phyloP scores from a whole-genome alignment of 345 rosid species.

The Arabis hirsuta region DNA sequence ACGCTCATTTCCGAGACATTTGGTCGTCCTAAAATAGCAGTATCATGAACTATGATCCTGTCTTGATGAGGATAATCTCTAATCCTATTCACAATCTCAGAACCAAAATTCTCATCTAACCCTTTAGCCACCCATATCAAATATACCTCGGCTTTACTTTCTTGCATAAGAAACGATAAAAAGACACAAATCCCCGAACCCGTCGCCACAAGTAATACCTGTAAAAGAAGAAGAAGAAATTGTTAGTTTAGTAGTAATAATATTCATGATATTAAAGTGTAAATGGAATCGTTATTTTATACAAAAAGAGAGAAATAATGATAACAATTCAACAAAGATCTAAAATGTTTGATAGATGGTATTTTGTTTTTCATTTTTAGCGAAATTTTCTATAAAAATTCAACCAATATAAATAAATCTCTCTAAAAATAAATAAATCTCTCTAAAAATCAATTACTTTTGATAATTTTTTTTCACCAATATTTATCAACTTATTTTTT shows the following conservation, averaged over 20 bases:
- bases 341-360: background rate
- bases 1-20: slow-evolving; percentile 72
- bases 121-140: slow-evolving; percentile 85
- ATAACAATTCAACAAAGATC: background rate
- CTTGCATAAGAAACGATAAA: slow-evolving; percentile 76
- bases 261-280: background rate
- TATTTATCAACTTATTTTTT: background rate
- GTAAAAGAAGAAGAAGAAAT: background rate
- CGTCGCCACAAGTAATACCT: slow-evolving; percentile 71
- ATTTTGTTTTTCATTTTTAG: background rate
- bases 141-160: slow-evolving; percentile 58
- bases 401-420: too few species aligned
- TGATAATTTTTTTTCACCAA: too few species aligned
- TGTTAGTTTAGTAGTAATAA: too few species aligned
- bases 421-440: too few species aligned
- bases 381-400: background rate
- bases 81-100: slow-evolving; percentile 63
- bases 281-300: background rate
- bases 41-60: slow-evolving; percentile 73
- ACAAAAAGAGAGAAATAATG: background rate
- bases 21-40: slow-evolving; percentile 66
- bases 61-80: slow-evolving; percentile 54
- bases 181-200: slow-evolving; percentile 90
- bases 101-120: slow-evolving; percentile 67
- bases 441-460: too few species aligned